Evolutionary conservation across 2,329 filamentous ascomycete genomes (phyloP).

Genomic region (Madurella fahalii): DNA sequence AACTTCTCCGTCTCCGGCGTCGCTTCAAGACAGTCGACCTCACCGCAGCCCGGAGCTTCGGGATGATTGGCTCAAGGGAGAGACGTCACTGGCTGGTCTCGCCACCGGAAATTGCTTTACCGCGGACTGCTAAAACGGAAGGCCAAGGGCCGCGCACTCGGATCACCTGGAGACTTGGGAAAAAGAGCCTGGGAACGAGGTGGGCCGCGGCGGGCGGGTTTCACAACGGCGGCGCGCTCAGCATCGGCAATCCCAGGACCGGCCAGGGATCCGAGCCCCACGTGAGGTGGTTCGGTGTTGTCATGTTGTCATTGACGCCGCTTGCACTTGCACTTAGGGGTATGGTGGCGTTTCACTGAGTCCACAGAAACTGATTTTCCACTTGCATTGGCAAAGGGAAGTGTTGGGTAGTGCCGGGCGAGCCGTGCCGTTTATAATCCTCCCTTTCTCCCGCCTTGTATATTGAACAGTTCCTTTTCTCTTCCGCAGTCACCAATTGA

Average conservation of each 20-base stretch:
- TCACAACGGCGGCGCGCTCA: slow-evolving; percentile 16
- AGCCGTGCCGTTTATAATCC: slow-evolving; percentile 1
- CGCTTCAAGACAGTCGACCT: background rate
- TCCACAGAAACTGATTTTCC: slow-evolving; percentile 1
- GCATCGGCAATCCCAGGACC: slow-evolving; percentile 20
- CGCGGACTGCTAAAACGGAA: background rate
- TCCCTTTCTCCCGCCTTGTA: background rate
- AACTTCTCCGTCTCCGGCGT: background rate
- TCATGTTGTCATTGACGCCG: slow-evolving; percentile 15
- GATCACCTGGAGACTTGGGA: background rate
- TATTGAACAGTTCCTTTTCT: background rate
- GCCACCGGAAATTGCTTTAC: background rate
- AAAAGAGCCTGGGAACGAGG: background rate
- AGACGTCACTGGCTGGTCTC: background rate
- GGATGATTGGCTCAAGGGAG: background rate
- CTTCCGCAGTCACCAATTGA: background rate
- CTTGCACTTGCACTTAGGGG: slow-evolving; percentile 27
- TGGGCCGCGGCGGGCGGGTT: background rate
- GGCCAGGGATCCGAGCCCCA: slow-evolving; percentile 17
- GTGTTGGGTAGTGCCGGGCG: background rate
- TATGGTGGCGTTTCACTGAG: slow-evolving; percentile 23
- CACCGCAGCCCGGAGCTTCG: background rate
- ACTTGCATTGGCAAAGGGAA: slow-evolving; percentile 2
- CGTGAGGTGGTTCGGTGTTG: slow-evolving; percentile 21
- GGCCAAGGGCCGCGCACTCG: slow-evolving; percentile 1